Evolutionary conservation across 805 yeast species (phyloP), one percentile per base, ranked within the genome.

Genomic region (Candida railenensis): DNA sequence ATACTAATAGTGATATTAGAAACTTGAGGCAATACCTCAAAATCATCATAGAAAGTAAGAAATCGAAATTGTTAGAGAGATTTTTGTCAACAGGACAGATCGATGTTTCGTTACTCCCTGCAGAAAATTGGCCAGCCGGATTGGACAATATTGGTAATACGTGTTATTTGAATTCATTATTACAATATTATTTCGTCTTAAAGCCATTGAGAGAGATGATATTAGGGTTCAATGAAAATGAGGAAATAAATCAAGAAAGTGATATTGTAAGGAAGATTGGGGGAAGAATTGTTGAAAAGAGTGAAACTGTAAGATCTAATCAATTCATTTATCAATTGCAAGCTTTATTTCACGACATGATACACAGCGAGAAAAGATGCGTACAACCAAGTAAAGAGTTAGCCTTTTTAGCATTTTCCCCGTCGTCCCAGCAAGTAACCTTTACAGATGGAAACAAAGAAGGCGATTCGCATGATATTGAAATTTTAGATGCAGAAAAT

Each of bases 91-190:
- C 81, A 0, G 96, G 96, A 0, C 65, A 76, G 18, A 68, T 85
- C 33, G 88, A 85, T 59, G 77, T 82, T 3, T 66, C 76, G 8
- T 63, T 87, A 16, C 54, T 71, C 14, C 83, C 90, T 0, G 78
- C 81, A 0, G 83, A 78, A 14, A 77, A 80, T 42, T 83, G 92
- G 80, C 99, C 99, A 0, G 88, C 89, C 3, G 99, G 99, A 0
- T 74, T 94, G 58, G 88, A 86, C 64, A 94, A 94, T 61, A 91
- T 90, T 51, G 99, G 99, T 20, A 94, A 94, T 61, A 92, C 99
- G 0, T 94, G 99, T 65, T 91, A 91, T 55, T 72, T 94, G 63
- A 92, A 94, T 62, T 92, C 98, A 0, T 71, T 94, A 42, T 68
- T 92, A 37, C 99, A 92, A 61, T 92, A 86, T 58, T 92, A 89